These are phyloP conservation scores for Bipolaris zeicola DNA, from an alignment of 2,329 filamentous ascomycete genomes.

Conservation along the genomic window DNA sequence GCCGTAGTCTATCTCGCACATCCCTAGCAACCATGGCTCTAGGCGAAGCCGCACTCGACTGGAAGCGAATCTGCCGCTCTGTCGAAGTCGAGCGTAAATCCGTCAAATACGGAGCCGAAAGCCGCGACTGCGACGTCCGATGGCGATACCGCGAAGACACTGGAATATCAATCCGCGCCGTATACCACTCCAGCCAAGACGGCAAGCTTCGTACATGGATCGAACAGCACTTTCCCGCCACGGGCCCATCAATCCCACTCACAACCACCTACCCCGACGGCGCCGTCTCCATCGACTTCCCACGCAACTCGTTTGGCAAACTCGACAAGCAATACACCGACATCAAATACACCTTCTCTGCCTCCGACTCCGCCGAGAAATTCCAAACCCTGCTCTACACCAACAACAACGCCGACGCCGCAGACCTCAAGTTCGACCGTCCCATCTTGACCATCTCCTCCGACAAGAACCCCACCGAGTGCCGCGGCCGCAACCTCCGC, in stretches of 20 bases:
- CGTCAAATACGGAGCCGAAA: slow-evolving; percentile 14
- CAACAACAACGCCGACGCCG: slow-evolving; percentile 36
- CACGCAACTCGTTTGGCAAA: slow-evolving; percentile 31
- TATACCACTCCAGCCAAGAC: slow-evolving; percentile 30
- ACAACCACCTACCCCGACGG: slow-evolving; percentile 36
- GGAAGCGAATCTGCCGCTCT: slow-evolving; percentile 36
- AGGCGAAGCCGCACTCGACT: slow-evolving; percentile 36
- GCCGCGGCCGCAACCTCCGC: slow-evolving; percentile 37
- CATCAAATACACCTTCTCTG: slow-evolving; percentile 37
- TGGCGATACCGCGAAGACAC: slow-evolving; percentile 39
- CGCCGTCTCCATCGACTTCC: slow-evolving; percentile 41
- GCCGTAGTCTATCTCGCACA: slow-evolving; percentile 22
- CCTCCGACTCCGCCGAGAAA: slow-evolving; percentile 19
- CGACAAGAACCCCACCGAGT: slow-evolving; percentile 37
- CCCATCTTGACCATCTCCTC: slow-evolving; percentile 33
- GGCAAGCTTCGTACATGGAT: slow-evolving; percentile 29
- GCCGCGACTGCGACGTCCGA: slow-evolving; percentile 31
- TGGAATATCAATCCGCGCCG: slow-evolving; percentile 32
- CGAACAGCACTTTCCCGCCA: slow-evolving; percentile 38
- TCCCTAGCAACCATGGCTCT: slow-evolving; percentile 34
- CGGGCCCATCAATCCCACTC: slow-evolving; percentile 38
- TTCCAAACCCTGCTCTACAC: slow-evolving; percentile 43
- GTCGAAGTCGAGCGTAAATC: slow-evolving; percentile 35
- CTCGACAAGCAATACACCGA: slow-evolving; percentile 36
- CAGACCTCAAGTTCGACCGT: slow-evolving; percentile 36